Base-by-base conservation (phyloP, 108 stramenopile genomes). In the Schizochytrium sp. region DNA sequence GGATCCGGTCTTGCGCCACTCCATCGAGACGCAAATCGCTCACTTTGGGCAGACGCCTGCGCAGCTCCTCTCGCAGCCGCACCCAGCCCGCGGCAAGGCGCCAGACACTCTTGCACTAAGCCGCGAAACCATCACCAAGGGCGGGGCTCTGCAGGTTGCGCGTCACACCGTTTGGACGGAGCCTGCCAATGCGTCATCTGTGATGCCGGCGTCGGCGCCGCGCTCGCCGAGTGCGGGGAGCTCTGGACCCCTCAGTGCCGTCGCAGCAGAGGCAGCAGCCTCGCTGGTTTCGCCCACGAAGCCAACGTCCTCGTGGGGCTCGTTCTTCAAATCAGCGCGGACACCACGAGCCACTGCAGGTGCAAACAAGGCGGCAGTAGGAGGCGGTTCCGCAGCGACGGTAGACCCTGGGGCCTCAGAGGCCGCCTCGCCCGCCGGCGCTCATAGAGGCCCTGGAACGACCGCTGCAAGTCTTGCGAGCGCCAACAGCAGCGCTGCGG, bases 31-130 rank as follows among this genome's bases (percentile, higher is more conserved):
- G 48, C 98, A 98, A 59, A 98, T 98, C 59, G 94, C 95, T 63
- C 97, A 98, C 90, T 99, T 98, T 91, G 99, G 99, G 5, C 98
- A 98, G 93, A 97, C 97, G 0, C 99, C 99, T 19, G 91, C 94
- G 92, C 99, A 98, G 89, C 89, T 99, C 28, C 69, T 94, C 88
- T 90, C 51, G 45, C 60, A 90, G 87, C 92, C 93, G 44, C 94
- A 94, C 72, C 92, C 91, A 8, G 43, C 57, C 14, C 91, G 94
- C 57, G 72, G 92, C 21, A 57, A 57, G 51, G 12, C 51, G n/a
- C 48, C 76, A 43, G 76, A 47, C n/a, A 16, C 16, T 23, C 76
- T 53, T 12, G 76, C 76, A 1, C 4, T 69, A 14, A 69, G 63
- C 25, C 63, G 41, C 21, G 63, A 69, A 69, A 69, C 63, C 63